A percentile compares a stretch with the other conserved stretches of the same genome.
Evolutionary conservation across 257 asterid species (phyloP).

Genomic region (Solanum appendiculatum): DNA sequence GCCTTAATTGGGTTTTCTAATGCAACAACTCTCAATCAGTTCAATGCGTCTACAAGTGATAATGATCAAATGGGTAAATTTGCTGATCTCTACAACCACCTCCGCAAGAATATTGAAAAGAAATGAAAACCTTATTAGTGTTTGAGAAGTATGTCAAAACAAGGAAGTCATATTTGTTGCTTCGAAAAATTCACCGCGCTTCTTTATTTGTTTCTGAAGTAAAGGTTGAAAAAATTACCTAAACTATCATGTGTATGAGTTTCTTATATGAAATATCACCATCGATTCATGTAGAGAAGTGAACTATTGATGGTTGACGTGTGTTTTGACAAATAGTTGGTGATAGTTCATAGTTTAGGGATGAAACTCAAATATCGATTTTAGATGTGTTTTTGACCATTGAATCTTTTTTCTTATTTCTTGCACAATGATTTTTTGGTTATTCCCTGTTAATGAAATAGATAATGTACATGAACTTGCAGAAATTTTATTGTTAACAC

Average conservation of each 20-base stretch:
- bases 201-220: neutral
- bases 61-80: neutral
- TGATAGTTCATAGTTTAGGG: neutral
- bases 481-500: no score
- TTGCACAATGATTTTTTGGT: neutral
- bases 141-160: no score
- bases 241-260: neutral
- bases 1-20: neutral
- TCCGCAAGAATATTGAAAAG: no score
- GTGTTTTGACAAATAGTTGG: no score
- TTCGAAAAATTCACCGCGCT: no score
- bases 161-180: neutral
- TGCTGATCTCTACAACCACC: no score
- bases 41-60: no score
- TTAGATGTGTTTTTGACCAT: neutral
- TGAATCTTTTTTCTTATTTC: neutral
- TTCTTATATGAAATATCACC: neutral
- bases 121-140: no score
- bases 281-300: neutral
- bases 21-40: no score
- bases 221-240: no score
- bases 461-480: no score
- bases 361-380: neutral
- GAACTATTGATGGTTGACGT: neutral
- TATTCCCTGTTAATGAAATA: no score